Evolutionary conservation across 169 alveolate genomes (phyloP).

Genomic region (Plasmodium knowlesi): DNA sequence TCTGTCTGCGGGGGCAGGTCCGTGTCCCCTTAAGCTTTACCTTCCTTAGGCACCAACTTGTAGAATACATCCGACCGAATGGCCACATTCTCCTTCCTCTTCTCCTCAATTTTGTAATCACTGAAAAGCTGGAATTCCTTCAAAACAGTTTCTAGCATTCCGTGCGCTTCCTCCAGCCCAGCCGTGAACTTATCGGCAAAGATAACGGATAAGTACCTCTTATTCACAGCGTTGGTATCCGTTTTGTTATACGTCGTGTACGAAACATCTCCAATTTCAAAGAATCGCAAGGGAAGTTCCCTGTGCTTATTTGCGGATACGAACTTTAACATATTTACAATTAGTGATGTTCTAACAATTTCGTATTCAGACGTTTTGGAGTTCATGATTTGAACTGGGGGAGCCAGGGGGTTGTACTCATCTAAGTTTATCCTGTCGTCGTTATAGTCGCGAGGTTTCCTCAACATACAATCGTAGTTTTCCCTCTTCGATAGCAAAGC

Average conservation of each 20-base stretch:
- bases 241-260: slow-evolving; percentile 79
- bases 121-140: slow-evolving; percentile 57
- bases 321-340: slow-evolving; percentile 94
- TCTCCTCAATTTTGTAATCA: slow-evolving; percentile 70
- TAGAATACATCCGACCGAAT: slow-evolving; percentile 49
- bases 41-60: slow-evolving; percentile 32
- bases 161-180: slow-evolving; percentile 83
- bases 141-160: slow-evolving; percentile 77
- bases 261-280: slow-evolving; percentile 94
- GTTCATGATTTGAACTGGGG: slow-evolving; percentile 92
- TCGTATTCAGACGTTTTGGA: slow-evolving; percentile 94
- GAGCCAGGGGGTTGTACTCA: slow-evolving; percentile 33
- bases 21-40: background rate
- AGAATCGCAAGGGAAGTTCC: slow-evolving; percentile 93
- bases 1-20: background rate
- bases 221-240: slow-evolving; percentile 89
- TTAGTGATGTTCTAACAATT: slow-evolving; percentile 92
- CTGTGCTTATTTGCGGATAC: slow-evolving; percentile 89
- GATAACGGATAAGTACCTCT: slow-evolving; percentile 86
- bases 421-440: slow-evolving; percentile 47
- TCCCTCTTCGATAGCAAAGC: slow-evolving; percentile 77
- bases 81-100: slow-evolving; percentile 46
- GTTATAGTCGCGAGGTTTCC: slow-evolving; percentile 53
- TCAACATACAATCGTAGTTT: slow-evolving; percentile 76
- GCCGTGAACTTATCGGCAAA: slow-evolving; percentile 83